Conservation (phyloP, 192 early-diverging fungal genomes). For the Gryganskiella cystojenkinii region DNA sequence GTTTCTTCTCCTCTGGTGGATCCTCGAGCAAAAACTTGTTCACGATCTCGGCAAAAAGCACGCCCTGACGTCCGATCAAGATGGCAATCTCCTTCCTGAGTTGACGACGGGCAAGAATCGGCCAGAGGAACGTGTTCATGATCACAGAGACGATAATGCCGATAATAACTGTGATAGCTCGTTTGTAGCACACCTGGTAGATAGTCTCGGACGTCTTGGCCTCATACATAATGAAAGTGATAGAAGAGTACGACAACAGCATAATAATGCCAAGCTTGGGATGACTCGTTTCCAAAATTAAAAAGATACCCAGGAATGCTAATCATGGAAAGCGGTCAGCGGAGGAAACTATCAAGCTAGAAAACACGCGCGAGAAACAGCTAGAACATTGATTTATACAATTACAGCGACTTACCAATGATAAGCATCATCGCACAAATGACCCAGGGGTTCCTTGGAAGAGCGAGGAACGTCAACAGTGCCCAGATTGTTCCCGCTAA, state of each 20-base stretch:
- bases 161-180: constrained; percentile 33
- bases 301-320: constrained; percentile 25
- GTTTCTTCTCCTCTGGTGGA: not conserved
- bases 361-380: too few relatives aligned
- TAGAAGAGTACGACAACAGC: constrained; percentile 35
- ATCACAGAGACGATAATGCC: constrained; percentile 38
- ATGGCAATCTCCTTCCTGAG: constrained; percentile 65
- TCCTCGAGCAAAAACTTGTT: constrained; percentile 67
- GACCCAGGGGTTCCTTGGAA: constrained; percentile 32
- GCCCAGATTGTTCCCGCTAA: constrained; percentile 55
- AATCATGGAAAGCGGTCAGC: not conserved
- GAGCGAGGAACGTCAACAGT: constrained; percentile 35
- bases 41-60: constrained; percentile 75
- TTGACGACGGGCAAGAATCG: constrained; percentile 78
- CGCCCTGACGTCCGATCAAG: constrained; percentile 59
- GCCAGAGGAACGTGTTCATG: constrained; percentile 44
- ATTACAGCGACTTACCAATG: constrained; percentile 12
- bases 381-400: not conserved
- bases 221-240: constrained; percentile 34
- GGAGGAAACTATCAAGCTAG: not conserved
- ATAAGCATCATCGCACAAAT: constrained; percentile 48
- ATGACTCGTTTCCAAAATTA: constrained; percentile 35
- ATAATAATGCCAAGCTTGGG: constrained; percentile 45
- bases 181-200: constrained; percentile 42
- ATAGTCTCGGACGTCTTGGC: constrained; percentile 21